phyloP scores from a whole-genome alignment of 805 yeast species.

The Candida railenensis region DNA sequence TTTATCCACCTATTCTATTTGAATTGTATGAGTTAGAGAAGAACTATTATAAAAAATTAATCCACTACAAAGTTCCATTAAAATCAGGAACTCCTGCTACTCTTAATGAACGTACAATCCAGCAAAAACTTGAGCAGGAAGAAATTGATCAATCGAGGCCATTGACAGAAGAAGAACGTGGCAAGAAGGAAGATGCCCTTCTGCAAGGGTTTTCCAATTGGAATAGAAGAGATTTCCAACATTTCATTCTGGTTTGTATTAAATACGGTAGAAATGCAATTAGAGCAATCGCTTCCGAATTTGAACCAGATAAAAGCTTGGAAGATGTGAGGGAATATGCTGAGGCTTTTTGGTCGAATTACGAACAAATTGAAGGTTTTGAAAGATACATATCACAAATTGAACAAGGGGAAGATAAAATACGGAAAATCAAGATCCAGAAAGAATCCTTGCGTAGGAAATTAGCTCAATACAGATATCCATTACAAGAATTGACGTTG shows the following conservation, averaged over 20 bases:
- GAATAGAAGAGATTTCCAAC: constrained; percentile 85
- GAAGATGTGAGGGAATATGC: constrained; percentile 83
- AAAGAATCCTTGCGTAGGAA: constrained; percentile 79
- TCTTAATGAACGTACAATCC: constrained; percentile 33
- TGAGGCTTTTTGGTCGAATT: constrained; percentile 76
- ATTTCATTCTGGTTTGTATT: constrained; percentile 69
- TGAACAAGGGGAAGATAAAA: constrained; percentile 86
- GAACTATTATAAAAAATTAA: constrained; percentile 68
- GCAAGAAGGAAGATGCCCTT: constrained; percentile 56
- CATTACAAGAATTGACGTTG: constrained; percentile 74
- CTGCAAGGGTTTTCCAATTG: constrained; percentile 74
- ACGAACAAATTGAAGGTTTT: constrained; percentile 80
- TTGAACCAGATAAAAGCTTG: constrained; percentile 68
- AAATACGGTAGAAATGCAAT: constrained; percentile 81
- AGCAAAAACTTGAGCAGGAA: constrained; percentile 60
- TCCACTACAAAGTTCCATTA: constrained; percentile 62
- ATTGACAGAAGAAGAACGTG: constrained; percentile 73
- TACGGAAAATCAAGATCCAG: constrained; percentile 62
- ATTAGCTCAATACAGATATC: constrained; percentile 66
- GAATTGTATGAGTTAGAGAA: constrained; percentile 81
- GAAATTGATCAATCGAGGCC: constrained; percentile 78
- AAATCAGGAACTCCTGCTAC: constrained; percentile 49
- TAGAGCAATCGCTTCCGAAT: constrained; percentile 68
- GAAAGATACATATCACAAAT: constrained; percentile 80
- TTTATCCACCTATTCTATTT: constrained; percentile 72